A percentile compares a stretch with the other conserved stretches of the same genome.
Conservation (phyloP, 2,329 filamentous ascomycete species). For the Leptographium galeiforme region DNA sequence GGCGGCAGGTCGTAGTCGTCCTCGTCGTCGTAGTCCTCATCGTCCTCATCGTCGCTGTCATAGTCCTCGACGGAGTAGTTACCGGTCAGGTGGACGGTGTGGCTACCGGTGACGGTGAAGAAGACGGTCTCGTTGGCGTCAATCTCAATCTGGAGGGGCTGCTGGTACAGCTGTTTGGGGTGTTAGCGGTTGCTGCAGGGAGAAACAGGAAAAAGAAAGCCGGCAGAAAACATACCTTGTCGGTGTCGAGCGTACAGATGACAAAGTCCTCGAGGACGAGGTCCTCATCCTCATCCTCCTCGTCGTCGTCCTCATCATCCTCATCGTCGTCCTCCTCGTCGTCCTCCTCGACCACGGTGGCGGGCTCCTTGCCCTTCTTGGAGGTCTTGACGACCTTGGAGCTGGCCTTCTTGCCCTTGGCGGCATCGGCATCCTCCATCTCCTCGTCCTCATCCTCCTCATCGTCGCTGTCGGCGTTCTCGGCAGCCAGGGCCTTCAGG, state of each 20-base stretch:
- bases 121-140: slow-evolving; percentile 79
- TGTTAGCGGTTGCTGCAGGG: neutral
- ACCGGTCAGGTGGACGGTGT: slow-evolving; percentile 83
- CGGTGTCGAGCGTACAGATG: slow-evolving; percentile 87
- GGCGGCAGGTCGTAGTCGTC: slow-evolving; percentile 71
- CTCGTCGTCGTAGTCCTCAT: slow-evolving; percentile 43
- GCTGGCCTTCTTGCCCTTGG: slow-evolving; percentile 15
- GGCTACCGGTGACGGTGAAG: slow-evolving; percentile 82
- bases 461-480: slow-evolving; percentile 45
- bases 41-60: slow-evolving; percentile 48
- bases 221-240: slow-evolving; percentile 51
- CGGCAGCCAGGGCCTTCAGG: slow-evolving; percentile 49
- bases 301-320: slow-evolving; percentile 26
- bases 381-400: neutral
- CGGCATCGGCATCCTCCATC: slow-evolving; percentile 32
- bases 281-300: slow-evolving; percentile 48
- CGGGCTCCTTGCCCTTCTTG: slow-evolving; percentile 13
- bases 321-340: slow-evolving; percentile 28
- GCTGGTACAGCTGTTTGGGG: slow-evolving; percentile 67
- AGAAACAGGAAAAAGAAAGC: neutral
- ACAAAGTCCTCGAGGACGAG: slow-evolving; percentile 77
- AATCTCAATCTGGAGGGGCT: slow-evolving; percentile 85
- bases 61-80: slow-evolving; percentile 77
- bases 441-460: slow-evolving; percentile 34
- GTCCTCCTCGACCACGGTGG: slow-evolving; percentile 9